Percentiles rank a stretch among this genome's conserved stretches.
Evolutionary conservation across 2,329 filamentous ascomycete species (phyloP).

Genomic region (Aureobasidium lini): DNA sequence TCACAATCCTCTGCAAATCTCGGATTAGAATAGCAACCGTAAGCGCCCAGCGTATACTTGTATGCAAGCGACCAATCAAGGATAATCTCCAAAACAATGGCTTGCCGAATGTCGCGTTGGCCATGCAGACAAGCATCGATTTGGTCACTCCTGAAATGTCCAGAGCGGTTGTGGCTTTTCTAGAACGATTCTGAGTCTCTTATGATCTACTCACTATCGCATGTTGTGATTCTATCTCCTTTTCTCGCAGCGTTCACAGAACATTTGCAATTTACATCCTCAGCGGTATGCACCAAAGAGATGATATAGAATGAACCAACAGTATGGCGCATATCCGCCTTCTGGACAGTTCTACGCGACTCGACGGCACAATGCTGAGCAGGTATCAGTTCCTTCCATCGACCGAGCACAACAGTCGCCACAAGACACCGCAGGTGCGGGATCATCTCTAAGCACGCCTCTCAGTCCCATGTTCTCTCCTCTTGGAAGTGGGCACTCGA

Average conservation of each 20-base stretch:
- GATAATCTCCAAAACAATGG: background rate
- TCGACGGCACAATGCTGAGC: constrained; percentile 27
- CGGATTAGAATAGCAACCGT: constrained; percentile 10
- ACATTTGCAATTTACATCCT: background rate
- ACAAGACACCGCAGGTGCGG: constrained; percentile 16
- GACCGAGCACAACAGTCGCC: constrained; percentile 21
- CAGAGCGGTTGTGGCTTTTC: constrained; percentile 7
- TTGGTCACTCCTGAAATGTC: background rate
- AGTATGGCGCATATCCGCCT: constrained; percentile 4
- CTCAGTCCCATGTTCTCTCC: constrained; percentile 24
- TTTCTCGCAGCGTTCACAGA: background rate
- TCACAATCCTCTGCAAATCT: background rate
- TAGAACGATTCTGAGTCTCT: background rate
- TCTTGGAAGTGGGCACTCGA: constrained; percentile 21
- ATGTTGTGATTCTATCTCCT: background rate
- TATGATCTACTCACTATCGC: constrained; percentile 5
- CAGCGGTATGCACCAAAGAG: background rate
- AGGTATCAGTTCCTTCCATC: constrained; percentile 35
- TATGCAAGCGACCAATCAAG: constrained; percentile 4
- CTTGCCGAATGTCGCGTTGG: constrained; percentile 1
- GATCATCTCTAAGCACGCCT: constrained; percentile 19
- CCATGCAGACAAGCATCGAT: background rate
- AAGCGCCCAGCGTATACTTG: constrained; percentile 9
- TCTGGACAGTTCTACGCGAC: background rate
- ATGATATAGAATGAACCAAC: constrained; percentile 11